Evolutionary conservation across 176 grass and related monocot genomes (phyloP), one percentile per base, ranked within the genome.

Genomic region (Oryza brachyantha): DNA sequence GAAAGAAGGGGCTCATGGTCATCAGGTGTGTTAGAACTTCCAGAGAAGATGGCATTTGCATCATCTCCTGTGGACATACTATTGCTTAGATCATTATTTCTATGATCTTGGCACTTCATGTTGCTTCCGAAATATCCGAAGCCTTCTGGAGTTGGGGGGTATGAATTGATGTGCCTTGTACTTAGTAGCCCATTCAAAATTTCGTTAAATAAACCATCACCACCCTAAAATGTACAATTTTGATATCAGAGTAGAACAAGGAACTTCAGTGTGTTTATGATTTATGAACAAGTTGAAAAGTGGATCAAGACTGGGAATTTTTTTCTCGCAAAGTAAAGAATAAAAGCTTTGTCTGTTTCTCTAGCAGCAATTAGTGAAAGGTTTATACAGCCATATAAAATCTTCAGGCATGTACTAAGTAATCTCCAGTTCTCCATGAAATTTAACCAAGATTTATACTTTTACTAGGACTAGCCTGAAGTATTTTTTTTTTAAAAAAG

Each of bases 171-270:
- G 65, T 92, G 61, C 72, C 94, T 97, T 10, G 80, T 92, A 29
- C 68, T 80, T 67, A 97, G 85, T 86, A 97, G 28, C 14, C 91
- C 94, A 62, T 97, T 97, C 78, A 97, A 77, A 84, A 92, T 86
- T 92, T 94, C 94, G 81, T 94, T 94, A 85, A 94, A 90, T 71
- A 97, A 76, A 72, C 95, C 92, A 61, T 97, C 92, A 80, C 95
- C 95, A 36, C 95, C 92, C 92, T 97, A 87, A 37, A 86, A 73
- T 73, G 43, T 64, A 72, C 78, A 29, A 70, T 55, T 60, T 64
- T 17, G 43, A 66, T 75, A 73, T 77, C 39, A 63, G 17, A 36
- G 11, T 25, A 79, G 43, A 17, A 19, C n/a, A 34, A 58, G 35
- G 40, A 45, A 68, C 26, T n/a, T 25, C 45, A 48, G 25, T 22